These are phyloP conservation scores for Nothophytophthora sp. DNA, from an alignment of 352 stramenopile species.

Conservation along the genomic window DNA sequence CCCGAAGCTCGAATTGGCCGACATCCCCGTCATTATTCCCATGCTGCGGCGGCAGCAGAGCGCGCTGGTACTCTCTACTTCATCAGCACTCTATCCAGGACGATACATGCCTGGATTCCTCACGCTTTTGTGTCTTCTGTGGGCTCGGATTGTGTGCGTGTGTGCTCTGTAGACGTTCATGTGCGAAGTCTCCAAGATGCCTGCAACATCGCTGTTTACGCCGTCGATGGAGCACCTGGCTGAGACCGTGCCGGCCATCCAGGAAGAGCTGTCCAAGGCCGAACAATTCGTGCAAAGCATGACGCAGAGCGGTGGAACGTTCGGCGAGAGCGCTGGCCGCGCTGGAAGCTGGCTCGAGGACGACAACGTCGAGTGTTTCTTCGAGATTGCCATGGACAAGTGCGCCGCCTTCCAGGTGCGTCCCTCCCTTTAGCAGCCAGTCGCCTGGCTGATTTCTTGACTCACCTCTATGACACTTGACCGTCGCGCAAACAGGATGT, in stretches of 20 bases:
- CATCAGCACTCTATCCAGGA: neutral
- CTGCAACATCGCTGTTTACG: slow-evolving; percentile 88
- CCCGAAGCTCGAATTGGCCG: slow-evolving; percentile 84
- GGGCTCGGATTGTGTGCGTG: slow-evolving; percentile 2
- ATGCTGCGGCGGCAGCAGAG: slow-evolving; percentile 93
- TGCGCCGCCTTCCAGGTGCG: slow-evolving; percentile 58
- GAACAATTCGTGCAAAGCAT: slow-evolving; percentile 86
- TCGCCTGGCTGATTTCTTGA: slow-evolving; percentile 4
- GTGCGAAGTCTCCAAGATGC: slow-evolving; percentile 91
- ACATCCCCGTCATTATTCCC: slow-evolving; percentile 94
- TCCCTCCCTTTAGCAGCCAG: neutral
- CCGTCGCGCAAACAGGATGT: too few relatives aligned
- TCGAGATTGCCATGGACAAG: slow-evolving; percentile 88
- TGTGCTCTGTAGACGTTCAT: slow-evolving; percentile 77
- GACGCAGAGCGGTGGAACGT: slow-evolving; percentile 40
- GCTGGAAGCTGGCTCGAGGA: slow-evolving; percentile 90
- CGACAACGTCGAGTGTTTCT: slow-evolving; percentile 91
- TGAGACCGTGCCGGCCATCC: slow-evolving; percentile 76
- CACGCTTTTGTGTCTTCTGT: too few relatives aligned
- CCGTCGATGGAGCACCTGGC: slow-evolving; percentile 88
- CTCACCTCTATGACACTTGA: too few relatives aligned
- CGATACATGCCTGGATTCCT: neutral
- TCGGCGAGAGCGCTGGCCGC: slow-evolving; percentile 48
- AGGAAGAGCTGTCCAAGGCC: slow-evolving; percentile 82
- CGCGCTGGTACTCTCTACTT: slow-evolving; percentile 53